These are phyloP conservation scores for Psilocybe azurescens DNA, from an alignment of 768 basidiomycete species.

Conservation along the genomic window DNA sequence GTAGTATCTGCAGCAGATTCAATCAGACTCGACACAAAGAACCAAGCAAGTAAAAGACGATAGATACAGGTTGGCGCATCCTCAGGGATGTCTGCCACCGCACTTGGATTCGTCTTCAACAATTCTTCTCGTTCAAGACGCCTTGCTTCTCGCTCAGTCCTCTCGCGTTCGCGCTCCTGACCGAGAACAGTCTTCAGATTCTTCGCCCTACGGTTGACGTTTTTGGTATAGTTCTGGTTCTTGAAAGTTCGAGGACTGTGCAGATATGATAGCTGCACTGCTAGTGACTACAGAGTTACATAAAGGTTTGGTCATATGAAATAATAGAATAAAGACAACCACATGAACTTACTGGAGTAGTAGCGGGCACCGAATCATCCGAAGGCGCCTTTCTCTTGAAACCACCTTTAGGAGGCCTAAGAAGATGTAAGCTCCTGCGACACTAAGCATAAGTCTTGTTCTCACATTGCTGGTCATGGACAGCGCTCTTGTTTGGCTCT, in stretches of 20 bases:
- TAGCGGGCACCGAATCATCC: conserved; percentile 45
- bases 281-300: conserved; percentile 58
- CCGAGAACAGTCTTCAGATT: conserved; percentile 80
- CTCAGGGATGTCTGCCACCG: conserved; percentile 43
- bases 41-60: conserved; percentile 26
- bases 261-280: conserved; percentile 76
- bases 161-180: conserved; percentile 80
- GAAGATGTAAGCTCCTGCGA: neutral
- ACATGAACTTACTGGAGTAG: conserved; percentile 40
- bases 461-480: neutral
- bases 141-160: conserved; percentile 65
- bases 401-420: conserved; percentile 52
- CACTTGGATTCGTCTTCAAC: conserved; percentile 63
- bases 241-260: conserved; percentile 80
- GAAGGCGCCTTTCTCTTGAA: conserved; percentile 46
- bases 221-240: conserved; percentile 71
- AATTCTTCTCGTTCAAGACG: conserved; percentile 52
- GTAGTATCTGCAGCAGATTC: conserved; percentile 60
- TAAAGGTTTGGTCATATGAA: neutral
- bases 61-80: conserved; percentile 71
- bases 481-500: neutral
- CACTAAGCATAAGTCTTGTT: no score
- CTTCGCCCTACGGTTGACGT: conserved; percentile 74
- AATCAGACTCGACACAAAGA: neutral
- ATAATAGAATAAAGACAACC: neutral